Percentiles rank a stretch among this genome's conserved stretches.
phyloP scores from a whole-genome alignment of 176 grass and related monocot species.

The Otatea glauca region DNA sequence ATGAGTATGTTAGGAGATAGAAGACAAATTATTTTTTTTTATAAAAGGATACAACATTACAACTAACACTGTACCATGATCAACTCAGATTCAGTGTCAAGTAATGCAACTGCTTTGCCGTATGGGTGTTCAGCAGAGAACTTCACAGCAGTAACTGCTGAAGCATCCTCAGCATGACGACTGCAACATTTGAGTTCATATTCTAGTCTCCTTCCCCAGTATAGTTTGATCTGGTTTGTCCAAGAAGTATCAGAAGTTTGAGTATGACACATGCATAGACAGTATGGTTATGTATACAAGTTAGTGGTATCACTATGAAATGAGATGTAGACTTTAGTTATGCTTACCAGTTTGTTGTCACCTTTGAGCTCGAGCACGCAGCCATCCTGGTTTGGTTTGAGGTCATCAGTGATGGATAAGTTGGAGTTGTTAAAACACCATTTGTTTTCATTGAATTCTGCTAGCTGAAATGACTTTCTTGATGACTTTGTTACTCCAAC shows the following conservation, averaged over 20 bases:
- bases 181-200: constrained; percentile 69
- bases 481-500: constrained; percentile 56
- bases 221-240: constrained; percentile 74
- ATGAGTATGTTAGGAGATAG: background rate
- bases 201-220: constrained; percentile 68
- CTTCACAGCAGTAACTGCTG: constrained; percentile 66
- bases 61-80: constrained; percentile 54
- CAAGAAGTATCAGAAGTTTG: constrained; percentile 1
- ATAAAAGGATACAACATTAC: background rate
- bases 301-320: background rate
- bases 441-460: constrained; percentile 67
- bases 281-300: background rate
- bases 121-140: constrained; percentile 73
- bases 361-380: constrained; percentile 62
- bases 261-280: background rate
- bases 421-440: constrained; percentile 66
- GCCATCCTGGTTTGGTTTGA: constrained; percentile 51
- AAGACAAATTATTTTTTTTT: background rate
- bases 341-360: constrained; percentile 59
- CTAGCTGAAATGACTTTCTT: constrained; percentile 52
- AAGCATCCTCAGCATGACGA: constrained; percentile 41
- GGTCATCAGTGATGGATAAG: constrained; percentile 54
- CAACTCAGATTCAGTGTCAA: constrained; percentile 60
- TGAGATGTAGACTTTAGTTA: constrained; percentile 32
- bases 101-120: constrained; percentile 69